Evolutionary conservation across 75 land plant genomes (phyloP), one percentile per base, ranked within the genome.

Genomic region (Picea sitchensis): DNA sequence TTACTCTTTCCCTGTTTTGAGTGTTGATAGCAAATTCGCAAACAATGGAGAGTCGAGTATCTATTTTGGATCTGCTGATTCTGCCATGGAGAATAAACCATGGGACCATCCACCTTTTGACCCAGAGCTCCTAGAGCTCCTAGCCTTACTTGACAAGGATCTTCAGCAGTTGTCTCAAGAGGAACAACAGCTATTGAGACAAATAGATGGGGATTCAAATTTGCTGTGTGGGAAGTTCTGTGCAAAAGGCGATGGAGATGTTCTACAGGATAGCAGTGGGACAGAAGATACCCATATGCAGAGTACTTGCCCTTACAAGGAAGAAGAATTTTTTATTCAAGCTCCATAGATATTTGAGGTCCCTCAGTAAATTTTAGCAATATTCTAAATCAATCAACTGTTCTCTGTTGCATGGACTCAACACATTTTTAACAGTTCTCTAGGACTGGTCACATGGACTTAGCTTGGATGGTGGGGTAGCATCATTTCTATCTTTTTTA

Each of bases 111-210:
- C 71, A 32, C 5, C 36, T 15, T 68, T 68, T 36, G 72, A 68
- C 20, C 72, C 72, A 26, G 26, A 26, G 26, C 26, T 26, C 26
- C 26, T 26, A 5, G 44, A 68, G 17, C 20, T 68, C 44, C 36
- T 34, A 68, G 72, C 72, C 72, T 68, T 41, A 36, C 36, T 68
- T 38, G 72, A 68, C 44, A 36, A 31, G 72, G 72, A 38, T 36
- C 72, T 68, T 36, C 41, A 68, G n/a, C 72, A 68, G 72, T 41
- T 68, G 17, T 15, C 47, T 14, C 6, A 34, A 14, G 72, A 68
- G 72, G 72, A 68, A 68, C 32, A 68, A 34, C 38, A 8, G 36
- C 1, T 68, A n/a, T 2, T 68, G n/a, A 34, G n/a, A 68, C 21
- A 36, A 34, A 38, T 38, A 18, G 72, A 68, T 38, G 72, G 18